phyloP scores from a whole-genome alignment of 2,329 filamentous ascomycete species.

The Stemphylium beticola region DNA sequence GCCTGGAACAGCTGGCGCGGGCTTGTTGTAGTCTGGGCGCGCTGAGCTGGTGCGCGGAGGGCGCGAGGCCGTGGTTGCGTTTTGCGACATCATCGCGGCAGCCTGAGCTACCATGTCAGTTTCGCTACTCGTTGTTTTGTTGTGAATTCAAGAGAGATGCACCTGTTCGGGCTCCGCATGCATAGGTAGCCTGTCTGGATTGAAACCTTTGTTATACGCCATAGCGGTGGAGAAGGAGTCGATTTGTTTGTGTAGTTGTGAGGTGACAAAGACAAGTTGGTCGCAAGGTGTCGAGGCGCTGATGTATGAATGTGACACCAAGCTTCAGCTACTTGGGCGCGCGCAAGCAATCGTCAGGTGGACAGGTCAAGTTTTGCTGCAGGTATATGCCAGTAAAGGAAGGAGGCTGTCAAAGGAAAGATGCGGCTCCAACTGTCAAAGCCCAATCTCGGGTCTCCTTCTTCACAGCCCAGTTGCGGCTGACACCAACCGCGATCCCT shows the following conservation, averaged over 20 bases:
- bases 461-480: constrained; percentile 36
- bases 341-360: constrained; percentile 10
- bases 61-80: constrained; percentile 23
- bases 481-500: constrained; percentile 20
- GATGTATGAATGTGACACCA: constrained; percentile 25
- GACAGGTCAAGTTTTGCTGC: not conserved
- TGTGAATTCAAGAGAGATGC: constrained; percentile 38
- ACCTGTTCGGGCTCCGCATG: constrained; percentile 79
- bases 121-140: not conserved
- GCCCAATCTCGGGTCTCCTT: constrained; percentile 22
- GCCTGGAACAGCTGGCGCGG: constrained; percentile 44
- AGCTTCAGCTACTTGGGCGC: constrained; percentile 15
- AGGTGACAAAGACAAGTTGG: constrained; percentile 5
- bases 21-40: constrained; percentile 54
- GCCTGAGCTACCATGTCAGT: constrained; percentile 40
- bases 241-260: not conserved
- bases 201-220: constrained; percentile 93
- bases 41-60: constrained; percentile 45
- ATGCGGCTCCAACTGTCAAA: constrained; percentile 17
- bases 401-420: constrained; percentile 4
- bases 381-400: constrained; percentile 11
- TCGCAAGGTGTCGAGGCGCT: constrained; percentile 9
- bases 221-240: constrained; percentile 56
- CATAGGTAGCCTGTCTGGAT: constrained; percentile 94
- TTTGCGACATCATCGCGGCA: constrained; percentile 49